A percentile compares a stretch with the other conserved stretches of the same genome.
These are phyloP conservation scores for Cladorrhinum sp. DNA, from an alignment of 2,329 filamentous ascomycete genomes.

Conservation along the genomic window DNA sequence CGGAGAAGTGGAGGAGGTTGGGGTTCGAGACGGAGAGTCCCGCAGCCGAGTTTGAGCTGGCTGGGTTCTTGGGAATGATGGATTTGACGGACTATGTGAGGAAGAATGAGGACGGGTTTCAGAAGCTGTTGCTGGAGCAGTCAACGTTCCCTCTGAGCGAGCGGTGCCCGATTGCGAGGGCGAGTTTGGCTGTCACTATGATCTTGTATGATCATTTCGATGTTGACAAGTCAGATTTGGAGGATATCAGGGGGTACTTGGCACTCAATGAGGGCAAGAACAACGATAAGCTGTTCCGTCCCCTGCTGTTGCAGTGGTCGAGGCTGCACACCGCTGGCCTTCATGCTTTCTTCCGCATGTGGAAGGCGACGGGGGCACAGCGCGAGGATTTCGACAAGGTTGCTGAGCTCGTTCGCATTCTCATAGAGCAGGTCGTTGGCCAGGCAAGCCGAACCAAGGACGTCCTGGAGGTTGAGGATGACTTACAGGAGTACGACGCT, in stretches of 20 bases:
- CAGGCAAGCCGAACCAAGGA: constrained; percentile 78
- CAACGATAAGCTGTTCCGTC: constrained; percentile 82
- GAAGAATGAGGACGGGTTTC: constrained; percentile 88
- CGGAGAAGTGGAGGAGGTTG: constrained; percentile 87
- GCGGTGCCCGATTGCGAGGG: constrained; percentile 82
- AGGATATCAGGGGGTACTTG: constrained; percentile 74
- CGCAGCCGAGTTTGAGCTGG: constrained; percentile 76
- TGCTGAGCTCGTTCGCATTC: constrained; percentile 81
- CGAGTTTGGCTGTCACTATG: constrained; percentile 80
- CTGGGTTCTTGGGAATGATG: constrained; percentile 95
- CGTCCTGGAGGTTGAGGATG: constrained; percentile 82
- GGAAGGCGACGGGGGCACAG: constrained; percentile 85
- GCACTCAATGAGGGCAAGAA: constrained; percentile 71
- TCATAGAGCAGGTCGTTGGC: constrained; percentile 86
- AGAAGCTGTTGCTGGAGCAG: constrained; percentile 89
- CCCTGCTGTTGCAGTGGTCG: constrained; percentile 89
- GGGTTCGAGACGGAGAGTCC: constrained; percentile 92
- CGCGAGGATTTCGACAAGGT: constrained; percentile 91
- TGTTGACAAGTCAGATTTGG: constrained; percentile 74
- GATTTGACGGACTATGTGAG: constrained; percentile 91
- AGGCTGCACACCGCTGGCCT: constrained; percentile 81
- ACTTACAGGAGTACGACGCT: constrained; percentile 80
- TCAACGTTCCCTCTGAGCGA: constrained; percentile 66
- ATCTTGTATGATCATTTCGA: constrained; percentile 96
- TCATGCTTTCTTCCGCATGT: constrained; percentile 84